These are phyloP conservation scores for Ustilago crameri DNA, from an alignment of 1,284 basidiomycete species.

Conservation along the genomic window DNA sequence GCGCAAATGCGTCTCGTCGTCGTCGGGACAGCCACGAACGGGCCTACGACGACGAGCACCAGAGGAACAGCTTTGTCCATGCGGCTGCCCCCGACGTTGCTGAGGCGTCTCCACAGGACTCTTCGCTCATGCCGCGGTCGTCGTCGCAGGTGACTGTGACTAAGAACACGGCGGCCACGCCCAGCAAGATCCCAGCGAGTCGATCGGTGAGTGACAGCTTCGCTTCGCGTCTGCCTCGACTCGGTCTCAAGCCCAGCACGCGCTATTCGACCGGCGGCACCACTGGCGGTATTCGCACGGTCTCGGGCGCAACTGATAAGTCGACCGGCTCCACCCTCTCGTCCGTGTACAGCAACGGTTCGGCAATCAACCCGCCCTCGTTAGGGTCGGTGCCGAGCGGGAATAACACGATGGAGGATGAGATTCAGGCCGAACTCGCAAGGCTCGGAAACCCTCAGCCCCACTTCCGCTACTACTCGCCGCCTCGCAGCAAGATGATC, in stretches of 20 bases:
- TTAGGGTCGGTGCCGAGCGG: conserved; percentile 37
- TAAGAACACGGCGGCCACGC: conserved; percentile 6
- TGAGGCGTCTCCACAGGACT: conserved; percentile 7
- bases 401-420: conserved; percentile 48
- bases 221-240: conserved; percentile 38
- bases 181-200: conserved; percentile 31
- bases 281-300: conserved; percentile 14
- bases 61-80: conserved; percentile 11
- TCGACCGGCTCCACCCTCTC: conserved; percentile 38
- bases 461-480: conserved; percentile 43
- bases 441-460: conserved; percentile 39
- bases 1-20: background rate
- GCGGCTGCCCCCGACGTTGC: conserved; percentile 13
- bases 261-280: conserved; percentile 13
- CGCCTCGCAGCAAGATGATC: conserved; percentile 44
- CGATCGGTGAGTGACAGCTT: conserved; percentile 26
- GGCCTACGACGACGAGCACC: conserved; percentile 1
- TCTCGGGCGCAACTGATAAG: conserved; percentile 35
- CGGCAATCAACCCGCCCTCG: conserved; percentile 23
- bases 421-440: conserved; percentile 43
- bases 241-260: conserved; percentile 43
- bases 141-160: conserved; percentile 32
- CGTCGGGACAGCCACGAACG: background rate
- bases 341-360: conserved; percentile 33
- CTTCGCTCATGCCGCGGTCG: conserved; percentile 19